A percentile compares a stretch with the other conserved stretches of the same genome.
phyloP scores from a whole-genome alignment of 2,329 filamentous ascomycete species.

The Cladorrhinum sp. region DNA sequence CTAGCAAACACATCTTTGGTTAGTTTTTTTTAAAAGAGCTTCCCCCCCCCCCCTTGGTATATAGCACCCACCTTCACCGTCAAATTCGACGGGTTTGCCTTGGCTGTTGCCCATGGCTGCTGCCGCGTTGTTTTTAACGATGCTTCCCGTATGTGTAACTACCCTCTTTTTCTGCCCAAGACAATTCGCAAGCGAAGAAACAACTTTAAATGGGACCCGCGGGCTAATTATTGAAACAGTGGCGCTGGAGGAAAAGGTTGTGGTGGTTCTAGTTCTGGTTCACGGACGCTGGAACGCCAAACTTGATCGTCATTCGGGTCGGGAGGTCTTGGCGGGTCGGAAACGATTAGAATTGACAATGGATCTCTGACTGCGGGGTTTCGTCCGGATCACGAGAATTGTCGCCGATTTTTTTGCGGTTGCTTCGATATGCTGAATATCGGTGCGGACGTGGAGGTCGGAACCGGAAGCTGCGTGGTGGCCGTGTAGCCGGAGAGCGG shows the following conservation, averaged over 20 bases:
- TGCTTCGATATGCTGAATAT: not conserved
- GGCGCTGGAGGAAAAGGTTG: not conserved
- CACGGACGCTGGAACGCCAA: conserved; percentile 15
- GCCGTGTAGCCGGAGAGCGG: conserved; percentile 1
- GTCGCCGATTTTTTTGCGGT: not conserved
- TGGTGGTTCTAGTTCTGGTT: conserved; percentile 7
- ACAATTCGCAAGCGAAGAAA: not conserved
- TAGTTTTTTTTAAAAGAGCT: not conserved
- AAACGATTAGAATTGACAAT: not conserved
- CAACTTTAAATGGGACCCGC: not conserved
- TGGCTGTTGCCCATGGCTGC: conserved; percentile 83
- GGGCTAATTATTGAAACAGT: conserved; percentile 13
- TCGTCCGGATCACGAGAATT: not conserved
- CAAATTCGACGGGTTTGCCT: conserved; percentile 88
- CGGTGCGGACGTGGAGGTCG: not conserved
- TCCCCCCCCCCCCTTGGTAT: not conserved
- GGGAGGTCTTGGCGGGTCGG: conserved; percentile 11
- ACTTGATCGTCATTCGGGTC: conserved; percentile 23
- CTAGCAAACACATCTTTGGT: conserved; percentile 43
- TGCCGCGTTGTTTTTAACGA: not conserved
- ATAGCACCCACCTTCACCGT: conserved; percentile 75
- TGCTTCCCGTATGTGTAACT: not conserved
- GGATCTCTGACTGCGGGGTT: conserved; percentile 1
- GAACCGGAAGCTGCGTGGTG: not conserved
- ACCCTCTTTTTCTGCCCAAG: not conserved